phyloP scores from a whole-genome alignment of 1,139 yeast species.

The Meyerozyma elateridarum region DNA sequence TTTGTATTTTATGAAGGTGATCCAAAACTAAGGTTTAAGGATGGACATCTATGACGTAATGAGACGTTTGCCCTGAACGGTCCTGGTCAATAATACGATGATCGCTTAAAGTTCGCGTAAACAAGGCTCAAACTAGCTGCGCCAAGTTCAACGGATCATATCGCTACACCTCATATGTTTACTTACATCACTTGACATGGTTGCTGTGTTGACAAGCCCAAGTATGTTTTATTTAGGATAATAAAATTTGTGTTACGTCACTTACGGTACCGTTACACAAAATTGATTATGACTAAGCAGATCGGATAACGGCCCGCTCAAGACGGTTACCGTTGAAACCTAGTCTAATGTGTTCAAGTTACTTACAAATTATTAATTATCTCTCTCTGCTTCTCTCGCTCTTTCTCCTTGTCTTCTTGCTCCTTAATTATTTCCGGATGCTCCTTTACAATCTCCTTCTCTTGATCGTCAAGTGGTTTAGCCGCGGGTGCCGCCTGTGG shows the following conservation, averaged over 20 bases:
- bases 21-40: too few relatives aligned
- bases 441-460: constrained; percentile 31
- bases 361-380: too few relatives aligned
- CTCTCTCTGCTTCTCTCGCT: too few relatives aligned
- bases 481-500: constrained; percentile 45
- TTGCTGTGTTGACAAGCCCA: background rate
- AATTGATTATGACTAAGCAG: too few relatives aligned
- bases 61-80: constrained; percentile 2
- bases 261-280: constrained; percentile 2
- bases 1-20: too few relatives aligned
- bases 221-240: background rate
- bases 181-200: constrained; percentile 28
- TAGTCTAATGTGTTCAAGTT: too few relatives aligned
- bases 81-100: too few relatives aligned
- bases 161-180: constrained; percentile 5
- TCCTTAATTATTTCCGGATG: constrained; percentile 29
- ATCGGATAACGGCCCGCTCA: too few relatives aligned
- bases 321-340: too few relatives aligned
- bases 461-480: constrained; percentile 35
- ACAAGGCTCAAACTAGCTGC: constrained; percentile 2
- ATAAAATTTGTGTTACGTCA: constrained; percentile 4
- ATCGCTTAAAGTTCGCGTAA: too few relatives aligned
- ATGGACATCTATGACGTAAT: constrained; percentile 18
- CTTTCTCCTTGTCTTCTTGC: background rate
- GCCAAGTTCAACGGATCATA: too few relatives aligned